These are phyloP conservation scores for Alloascoidea africana DNA, from an alignment of 805 yeast species.

Conservation along the genomic window DNA sequence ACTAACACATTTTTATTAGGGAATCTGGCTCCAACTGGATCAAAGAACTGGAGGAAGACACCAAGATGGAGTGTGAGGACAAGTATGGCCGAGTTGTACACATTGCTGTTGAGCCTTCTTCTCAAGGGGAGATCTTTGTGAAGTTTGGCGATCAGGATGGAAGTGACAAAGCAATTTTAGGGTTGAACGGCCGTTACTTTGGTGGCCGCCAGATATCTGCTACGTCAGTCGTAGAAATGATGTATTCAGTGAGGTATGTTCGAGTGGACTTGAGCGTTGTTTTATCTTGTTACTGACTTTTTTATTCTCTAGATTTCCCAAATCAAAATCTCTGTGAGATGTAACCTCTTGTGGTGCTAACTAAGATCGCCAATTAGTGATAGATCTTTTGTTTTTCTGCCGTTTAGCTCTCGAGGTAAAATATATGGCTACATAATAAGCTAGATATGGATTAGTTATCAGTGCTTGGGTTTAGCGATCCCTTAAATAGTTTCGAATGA, in stretches of 20 bases:
- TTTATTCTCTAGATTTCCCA: conserved; percentile 9
- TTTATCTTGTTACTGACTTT: conserved; percentile 1
- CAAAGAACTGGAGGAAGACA: conserved; percentile 19
- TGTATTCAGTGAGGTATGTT: conserved; percentile 14
- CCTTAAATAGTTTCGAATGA: too few relatives aligned
- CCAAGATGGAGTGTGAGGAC: conserved; percentile 19
- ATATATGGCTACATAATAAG: too few relatives aligned
- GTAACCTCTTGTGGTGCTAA: too few relatives aligned
- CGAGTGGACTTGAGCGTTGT: background rate
- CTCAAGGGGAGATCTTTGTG: conserved; percentile 17
- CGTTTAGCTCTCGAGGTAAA: too few relatives aligned
- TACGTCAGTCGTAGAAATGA: conserved; percentile 15
- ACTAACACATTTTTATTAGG: background rate
- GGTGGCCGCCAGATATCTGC: conserved; percentile 18
- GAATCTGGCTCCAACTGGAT: background rate
- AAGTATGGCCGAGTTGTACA: conserved; percentile 20
- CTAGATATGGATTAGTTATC: too few relatives aligned
- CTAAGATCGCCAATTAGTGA: too few relatives aligned
- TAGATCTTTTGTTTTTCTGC: too few relatives aligned
- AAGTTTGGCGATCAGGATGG: conserved; percentile 13
- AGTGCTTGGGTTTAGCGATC: too few relatives aligned
- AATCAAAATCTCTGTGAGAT: conserved; percentile 6
- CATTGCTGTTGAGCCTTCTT: conserved; percentile 14
- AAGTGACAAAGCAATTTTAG: conserved; percentile 15
- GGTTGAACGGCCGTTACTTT: conserved; percentile 19